Evolutionary conservation across 169 alveolate genomes (phyloP).

Genomic region (Plasmodium knowlesi): DNA sequence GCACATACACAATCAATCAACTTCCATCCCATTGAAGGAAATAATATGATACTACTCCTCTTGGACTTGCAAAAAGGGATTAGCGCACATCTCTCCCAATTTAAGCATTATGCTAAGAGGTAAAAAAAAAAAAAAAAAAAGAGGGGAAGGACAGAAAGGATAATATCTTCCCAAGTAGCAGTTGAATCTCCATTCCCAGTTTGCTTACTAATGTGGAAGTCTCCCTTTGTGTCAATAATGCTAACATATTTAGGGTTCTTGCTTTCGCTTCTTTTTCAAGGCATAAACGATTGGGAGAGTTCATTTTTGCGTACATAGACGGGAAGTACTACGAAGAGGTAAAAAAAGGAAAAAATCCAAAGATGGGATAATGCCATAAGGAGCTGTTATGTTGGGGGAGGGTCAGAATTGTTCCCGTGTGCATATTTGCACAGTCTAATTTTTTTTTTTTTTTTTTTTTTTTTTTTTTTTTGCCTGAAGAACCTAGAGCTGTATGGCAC

Average conservation of each 20-base stretch:
- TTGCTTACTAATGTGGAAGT: not conserved
- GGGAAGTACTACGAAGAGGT: constrained; percentile 69
- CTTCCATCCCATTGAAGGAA: constrained; percentile 15
- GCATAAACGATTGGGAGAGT: constrained; percentile 28
- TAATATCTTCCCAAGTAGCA: not conserved
- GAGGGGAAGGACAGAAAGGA: not conserved
- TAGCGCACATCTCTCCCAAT: not conserved
- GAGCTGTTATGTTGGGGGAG: not conserved
- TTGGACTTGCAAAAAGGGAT: constrained; percentile 22
- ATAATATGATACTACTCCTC: constrained; percentile 53
- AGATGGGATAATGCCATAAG: not conserved
- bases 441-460: not conserved
- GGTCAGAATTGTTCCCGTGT: not conserved
- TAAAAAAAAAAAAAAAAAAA: constrained; percentile 13
- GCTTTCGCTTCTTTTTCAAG: constrained; percentile 5
- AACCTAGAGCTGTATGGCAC: constrained; percentile 48
- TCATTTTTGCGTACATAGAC: constrained; percentile 48
- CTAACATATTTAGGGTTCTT: not conserved
- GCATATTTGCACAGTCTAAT: not conserved
- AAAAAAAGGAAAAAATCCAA: not conserved
- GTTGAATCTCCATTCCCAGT: not conserved
- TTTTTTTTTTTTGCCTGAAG: constrained; percentile 4
- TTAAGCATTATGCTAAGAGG: constrained; percentile 46
- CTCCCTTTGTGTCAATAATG: not conserved
- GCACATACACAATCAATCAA: not conserved